These are phyloP conservation scores for Mortierella sp. DNA, from an alignment of 371 early-diverging fungal genomes.

Conservation along the genomic window DNA sequence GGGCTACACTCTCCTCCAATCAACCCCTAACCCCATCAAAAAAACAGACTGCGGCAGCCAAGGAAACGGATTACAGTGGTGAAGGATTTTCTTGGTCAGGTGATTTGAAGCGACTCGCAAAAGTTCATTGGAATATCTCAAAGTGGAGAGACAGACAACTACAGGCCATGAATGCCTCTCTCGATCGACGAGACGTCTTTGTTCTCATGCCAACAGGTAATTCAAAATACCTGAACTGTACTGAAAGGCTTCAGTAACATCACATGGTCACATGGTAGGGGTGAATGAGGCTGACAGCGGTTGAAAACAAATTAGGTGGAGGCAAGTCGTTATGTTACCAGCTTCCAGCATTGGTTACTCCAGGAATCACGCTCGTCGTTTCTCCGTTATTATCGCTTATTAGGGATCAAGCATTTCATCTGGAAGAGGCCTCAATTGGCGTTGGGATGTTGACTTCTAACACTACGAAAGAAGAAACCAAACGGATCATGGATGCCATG, in stretches of 20 bases:
- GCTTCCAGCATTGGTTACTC: slow-evolving; percentile 82
- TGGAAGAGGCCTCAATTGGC: slow-evolving; percentile 76
- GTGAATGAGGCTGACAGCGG: neutral
- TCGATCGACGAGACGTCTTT: slow-evolving; percentile 81
- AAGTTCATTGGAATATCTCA: slow-evolving; percentile 62
- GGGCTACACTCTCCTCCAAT: neutral
- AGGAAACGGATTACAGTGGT: slow-evolving; percentile 48
- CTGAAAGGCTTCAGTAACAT: neutral
- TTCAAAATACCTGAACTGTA: neutral
- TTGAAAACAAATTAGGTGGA: slow-evolving; percentile 61
- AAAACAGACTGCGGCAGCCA: neutral
- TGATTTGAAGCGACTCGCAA: slow-evolving; percentile 54
- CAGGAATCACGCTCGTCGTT: slow-evolving; percentile 86
- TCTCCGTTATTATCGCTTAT: slow-evolving; percentile 90
- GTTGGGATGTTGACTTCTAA: slow-evolving; percentile 75
- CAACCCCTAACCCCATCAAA: neutral
- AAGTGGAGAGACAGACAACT: slow-evolving; percentile 80
- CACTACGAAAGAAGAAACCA: slow-evolving; percentile 67
- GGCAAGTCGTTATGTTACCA: slow-evolving; percentile 94
- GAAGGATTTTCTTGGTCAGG: slow-evolving; percentile 68
- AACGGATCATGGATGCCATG: slow-evolving; percentile 63
- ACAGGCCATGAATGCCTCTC: slow-evolving; percentile 80
- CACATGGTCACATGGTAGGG: neutral
- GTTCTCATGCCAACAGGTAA: slow-evolving; percentile 88
- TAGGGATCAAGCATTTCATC: slow-evolving; percentile 85